Conservation (phyloP, 169 alveolate species). For the Plasmodium coatneyi region DNA sequence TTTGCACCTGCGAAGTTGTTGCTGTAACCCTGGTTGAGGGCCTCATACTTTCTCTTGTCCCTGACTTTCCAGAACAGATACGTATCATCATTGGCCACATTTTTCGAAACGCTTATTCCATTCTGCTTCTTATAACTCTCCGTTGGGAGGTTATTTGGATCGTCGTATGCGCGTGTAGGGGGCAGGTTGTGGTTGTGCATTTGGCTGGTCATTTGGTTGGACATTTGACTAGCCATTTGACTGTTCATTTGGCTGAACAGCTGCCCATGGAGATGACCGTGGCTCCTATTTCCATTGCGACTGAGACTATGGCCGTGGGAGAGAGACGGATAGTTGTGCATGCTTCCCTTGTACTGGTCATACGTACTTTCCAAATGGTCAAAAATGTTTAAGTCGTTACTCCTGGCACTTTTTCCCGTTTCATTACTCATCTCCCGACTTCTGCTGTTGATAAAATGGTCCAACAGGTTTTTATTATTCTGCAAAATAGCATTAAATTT, state of each 20-base stretch:
- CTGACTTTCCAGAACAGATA: background rate
- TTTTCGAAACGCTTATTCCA: background rate
- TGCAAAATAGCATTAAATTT: background rate
- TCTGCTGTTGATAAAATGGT: conserved; percentile 1
- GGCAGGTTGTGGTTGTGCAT: background rate
- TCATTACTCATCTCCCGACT: background rate
- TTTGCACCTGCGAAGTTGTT: background rate
- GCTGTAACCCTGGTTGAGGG: background rate
- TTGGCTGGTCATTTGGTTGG: background rate
- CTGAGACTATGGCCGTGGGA: background rate
- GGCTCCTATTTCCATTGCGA: background rate
- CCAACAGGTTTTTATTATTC: conserved; percentile 3
- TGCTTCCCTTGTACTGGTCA: background rate
- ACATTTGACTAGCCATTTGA: no score
- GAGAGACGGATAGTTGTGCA: background rate
- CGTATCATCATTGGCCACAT: conserved; percentile 2
- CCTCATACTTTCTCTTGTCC: conserved; percentile 30
- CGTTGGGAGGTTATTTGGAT: background rate
- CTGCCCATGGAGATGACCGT: background rate
- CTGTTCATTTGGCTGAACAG: background rate
- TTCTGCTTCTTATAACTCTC: background rate
- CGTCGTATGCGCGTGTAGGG: background rate
- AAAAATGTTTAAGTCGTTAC: background rate
- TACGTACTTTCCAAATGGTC: background rate
- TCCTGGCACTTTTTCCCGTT: background rate